These are phyloP conservation scores for Scutellospora calospora DNA, from an alignment of 371 early-diverging fungal species.

Conservation along the genomic window DNA sequence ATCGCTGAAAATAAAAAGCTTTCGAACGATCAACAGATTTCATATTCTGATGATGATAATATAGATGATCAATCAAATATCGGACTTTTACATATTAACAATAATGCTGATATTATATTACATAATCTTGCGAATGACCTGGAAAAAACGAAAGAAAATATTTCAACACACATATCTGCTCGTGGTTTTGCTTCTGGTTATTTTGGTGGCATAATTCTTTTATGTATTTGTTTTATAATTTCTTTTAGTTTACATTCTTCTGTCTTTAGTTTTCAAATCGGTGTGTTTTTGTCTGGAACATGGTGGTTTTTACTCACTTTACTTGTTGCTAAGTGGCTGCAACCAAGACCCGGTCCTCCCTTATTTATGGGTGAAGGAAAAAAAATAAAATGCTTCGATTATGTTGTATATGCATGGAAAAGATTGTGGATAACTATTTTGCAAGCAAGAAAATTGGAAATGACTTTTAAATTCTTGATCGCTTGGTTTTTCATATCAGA, in stretches of 20 bases:
- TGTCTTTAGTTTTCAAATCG: constrained; percentile 55
- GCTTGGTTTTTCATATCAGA: constrained; percentile 60
- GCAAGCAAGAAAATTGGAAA: constrained; percentile 30
- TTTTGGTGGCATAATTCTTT: constrained; percentile 53
- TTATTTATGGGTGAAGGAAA: constrained; percentile 42
- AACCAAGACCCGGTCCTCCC: constrained; percentile 66
- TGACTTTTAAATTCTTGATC: constrained; percentile 56
- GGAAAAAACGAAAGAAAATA: constrained; percentile 48
- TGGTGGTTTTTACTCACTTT: constrained; percentile 61
- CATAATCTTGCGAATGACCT: constrained; percentile 18
- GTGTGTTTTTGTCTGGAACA: constrained; percentile 58
- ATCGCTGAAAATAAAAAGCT: background rate
- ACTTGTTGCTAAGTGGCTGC: constrained; percentile 52
- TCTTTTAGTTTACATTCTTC: constrained; percentile 49
- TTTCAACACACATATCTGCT: constrained; percentile 59
- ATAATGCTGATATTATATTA: background rate
- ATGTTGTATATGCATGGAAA: constrained; percentile 20
- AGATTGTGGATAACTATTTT: constrained; percentile 17
- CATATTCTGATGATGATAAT: background rate
- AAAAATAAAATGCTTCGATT: constrained; percentile 6
- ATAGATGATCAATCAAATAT: background rate
- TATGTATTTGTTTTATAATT: constrained; percentile 59
- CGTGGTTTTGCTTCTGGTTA: constrained; percentile 60
- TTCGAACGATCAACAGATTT: background rate
- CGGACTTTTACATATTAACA: background rate